Percentiles rank a stretch among this genome's conserved stretches.
Conservation (phyloP, 1,139 yeast genomes). For the Hanseniaspora uvarum region DNA sequence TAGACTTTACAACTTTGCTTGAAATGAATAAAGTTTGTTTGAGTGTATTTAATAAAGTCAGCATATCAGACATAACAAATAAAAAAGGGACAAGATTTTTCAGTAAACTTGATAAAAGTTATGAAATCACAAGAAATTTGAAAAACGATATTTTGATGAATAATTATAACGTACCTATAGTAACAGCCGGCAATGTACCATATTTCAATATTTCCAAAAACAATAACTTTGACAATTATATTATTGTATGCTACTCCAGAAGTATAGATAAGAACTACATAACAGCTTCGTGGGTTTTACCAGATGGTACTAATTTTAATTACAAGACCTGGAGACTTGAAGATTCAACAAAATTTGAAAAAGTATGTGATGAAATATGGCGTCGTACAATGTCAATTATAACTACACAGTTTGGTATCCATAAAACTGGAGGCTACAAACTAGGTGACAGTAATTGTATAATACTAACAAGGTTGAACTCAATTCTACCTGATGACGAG, state of each 20-base stretch:
- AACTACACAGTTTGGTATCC: slow-evolving; percentile 24
- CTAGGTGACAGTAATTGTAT: slow-evolving; percentile 35
- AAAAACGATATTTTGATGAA: slow-evolving; percentile 8
- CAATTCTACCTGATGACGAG: slow-evolving; percentile 70
- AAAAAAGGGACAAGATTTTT: slow-evolving; percentile 1
- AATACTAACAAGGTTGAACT: slow-evolving; percentile 58
- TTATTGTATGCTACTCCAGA: slow-evolving; percentile 78
- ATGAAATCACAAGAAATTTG: background rate
- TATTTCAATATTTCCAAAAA: slow-evolving; percentile 31
- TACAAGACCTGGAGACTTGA: slow-evolving; percentile 59
- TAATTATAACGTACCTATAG: slow-evolving; percentile 10
- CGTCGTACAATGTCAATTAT: slow-evolving; percentile 38
- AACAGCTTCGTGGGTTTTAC: slow-evolving; percentile 83
- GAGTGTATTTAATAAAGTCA: slow-evolving; percentile 47
- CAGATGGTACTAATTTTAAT: slow-evolving; percentile 54
- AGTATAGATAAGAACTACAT: slow-evolving; percentile 77
- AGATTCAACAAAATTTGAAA: slow-evolving; percentile 41
- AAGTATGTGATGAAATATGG: slow-evolving; percentile 52
- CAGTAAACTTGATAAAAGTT: background rate
- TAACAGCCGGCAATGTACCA: slow-evolving; percentile 22
- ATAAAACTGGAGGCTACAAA: background rate
- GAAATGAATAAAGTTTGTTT: slow-evolving; percentile 42
- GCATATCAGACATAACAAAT: background rate
- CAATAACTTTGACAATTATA: slow-evolving; percentile 58
- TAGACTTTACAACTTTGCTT: slow-evolving; percentile 19